phyloP scores from a whole-genome alignment of 2,329 filamentous ascomycete species.

The Lasiodiplodia theobromae region DNA sequence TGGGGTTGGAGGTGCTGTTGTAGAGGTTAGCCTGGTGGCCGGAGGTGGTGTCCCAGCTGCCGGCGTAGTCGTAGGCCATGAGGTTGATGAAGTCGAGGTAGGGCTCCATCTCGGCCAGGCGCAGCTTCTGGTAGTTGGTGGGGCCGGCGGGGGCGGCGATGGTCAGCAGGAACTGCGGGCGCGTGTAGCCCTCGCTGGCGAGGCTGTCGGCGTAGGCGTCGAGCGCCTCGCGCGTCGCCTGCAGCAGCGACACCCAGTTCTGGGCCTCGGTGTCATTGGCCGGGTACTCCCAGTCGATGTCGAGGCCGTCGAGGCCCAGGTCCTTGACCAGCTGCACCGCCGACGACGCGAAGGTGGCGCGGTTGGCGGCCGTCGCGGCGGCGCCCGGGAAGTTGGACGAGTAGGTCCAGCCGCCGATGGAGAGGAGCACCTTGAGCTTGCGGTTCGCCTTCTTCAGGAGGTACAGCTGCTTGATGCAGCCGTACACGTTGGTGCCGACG shows the following conservation, averaged over 20 bases:
- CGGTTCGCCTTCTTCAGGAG: conserved; percentile 78
- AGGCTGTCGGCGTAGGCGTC: conserved; percentile 51
- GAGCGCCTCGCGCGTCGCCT: conserved; percentile 46
- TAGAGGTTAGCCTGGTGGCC: conserved; percentile 86
- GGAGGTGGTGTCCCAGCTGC: conserved; percentile 75
- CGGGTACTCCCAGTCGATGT: conserved; percentile 59
- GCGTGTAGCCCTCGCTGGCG: background rate
- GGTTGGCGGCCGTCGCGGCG: conserved; percentile 67
- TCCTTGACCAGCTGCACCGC: conserved; percentile 80
- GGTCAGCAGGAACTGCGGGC: conserved; percentile 50
- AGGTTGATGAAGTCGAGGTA: conserved; percentile 59
- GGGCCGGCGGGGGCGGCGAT: conserved; percentile 55
- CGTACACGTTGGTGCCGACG: conserved; percentile 75
- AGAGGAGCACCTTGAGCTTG: conserved; percentile 79
- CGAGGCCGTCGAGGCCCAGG: conserved; percentile 70
- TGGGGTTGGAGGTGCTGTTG: conserved; percentile 62
- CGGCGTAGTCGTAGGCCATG: conserved; percentile 67
- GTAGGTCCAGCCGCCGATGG: conserved; percentile 85
- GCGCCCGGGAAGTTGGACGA: conserved; percentile 78
- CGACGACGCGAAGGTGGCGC: conserved; percentile 71
- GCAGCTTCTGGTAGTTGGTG: conserved; percentile 52
- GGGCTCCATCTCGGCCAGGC: conserved; percentile 50
- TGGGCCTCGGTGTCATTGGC: conserved; percentile 47
- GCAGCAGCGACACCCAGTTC: conserved; percentile 51
- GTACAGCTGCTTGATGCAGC: conserved; percentile 78